Evolutionary conservation across 371 early-diverging fungal species (phyloP).

Genomic region (Mucor irregularis): DNA sequence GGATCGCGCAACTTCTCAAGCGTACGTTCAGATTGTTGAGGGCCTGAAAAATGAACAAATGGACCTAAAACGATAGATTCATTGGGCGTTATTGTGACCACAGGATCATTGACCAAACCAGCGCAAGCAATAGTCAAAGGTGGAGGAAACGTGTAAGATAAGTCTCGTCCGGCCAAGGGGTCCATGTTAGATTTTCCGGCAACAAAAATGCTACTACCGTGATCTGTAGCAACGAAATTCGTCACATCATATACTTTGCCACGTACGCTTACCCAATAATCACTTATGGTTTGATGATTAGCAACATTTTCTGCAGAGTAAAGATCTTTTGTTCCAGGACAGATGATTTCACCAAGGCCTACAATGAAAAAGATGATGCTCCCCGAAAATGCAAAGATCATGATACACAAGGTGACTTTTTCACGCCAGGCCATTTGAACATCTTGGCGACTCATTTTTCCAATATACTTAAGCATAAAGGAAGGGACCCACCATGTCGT

Average conservation of each 20-base stretch:
- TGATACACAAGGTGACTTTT: conserved; percentile 79
- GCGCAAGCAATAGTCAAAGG: conserved; percentile 55
- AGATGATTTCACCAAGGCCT: conserved; percentile 55
- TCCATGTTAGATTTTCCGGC: conserved; percentile 50
- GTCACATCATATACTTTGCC: conserved; percentile 82
- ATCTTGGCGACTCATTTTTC: conserved; percentile 84
- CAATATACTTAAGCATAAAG: conserved; percentile 51
- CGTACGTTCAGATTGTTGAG: conserved; percentile 23
- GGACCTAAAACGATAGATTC: conserved; percentile 42
- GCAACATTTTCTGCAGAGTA: conserved; percentile 50
- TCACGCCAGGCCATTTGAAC: conserved; percentile 94
- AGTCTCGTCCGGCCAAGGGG: conserved; percentile 56
- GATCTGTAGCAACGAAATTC: conserved; percentile 61
- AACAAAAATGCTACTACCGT: conserved; percentile 47
- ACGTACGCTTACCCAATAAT: conserved; percentile 63
- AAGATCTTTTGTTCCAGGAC: conserved; percentile 53
- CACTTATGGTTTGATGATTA: conserved; percentile 46
- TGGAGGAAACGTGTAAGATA: conserved; percentile 61
- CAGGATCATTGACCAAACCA: conserved; percentile 44
- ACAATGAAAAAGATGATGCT: conserved; percentile 60
- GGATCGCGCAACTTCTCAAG: conserved; percentile 40
- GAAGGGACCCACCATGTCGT: conserved; percentile 82
- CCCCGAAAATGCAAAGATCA: conserved; percentile 62
- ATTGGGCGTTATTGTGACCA: conserved; percentile 41
- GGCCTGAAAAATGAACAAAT: conserved; percentile 33